phyloP scores from a whole-genome alignment of 129 eudicot genomes.

The Silybum marianum region DNA sequence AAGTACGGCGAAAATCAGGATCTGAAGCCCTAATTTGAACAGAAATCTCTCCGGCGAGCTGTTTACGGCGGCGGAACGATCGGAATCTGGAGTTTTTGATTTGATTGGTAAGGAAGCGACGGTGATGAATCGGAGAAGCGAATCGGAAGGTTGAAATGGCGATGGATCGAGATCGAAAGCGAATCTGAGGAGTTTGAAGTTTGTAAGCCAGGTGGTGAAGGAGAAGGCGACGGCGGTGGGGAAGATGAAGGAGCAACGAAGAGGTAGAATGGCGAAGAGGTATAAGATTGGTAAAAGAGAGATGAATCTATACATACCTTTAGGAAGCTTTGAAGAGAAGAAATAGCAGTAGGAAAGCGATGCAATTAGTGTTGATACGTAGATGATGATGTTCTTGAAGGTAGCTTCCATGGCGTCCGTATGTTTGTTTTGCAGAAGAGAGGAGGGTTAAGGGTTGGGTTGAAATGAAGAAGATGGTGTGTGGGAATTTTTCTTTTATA shows the following conservation, averaged over 20 bases:
- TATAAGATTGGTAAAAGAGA: conserved; percentile 49
- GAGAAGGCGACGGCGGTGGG: conserved; percentile 42
- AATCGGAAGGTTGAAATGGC: conserved; percentile 15
- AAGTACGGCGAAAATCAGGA: not conserved
- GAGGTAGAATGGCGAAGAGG: conserved; percentile 52
- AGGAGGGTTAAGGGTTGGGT: not conserved
- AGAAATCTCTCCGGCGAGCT: not conserved
- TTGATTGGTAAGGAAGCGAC: conserved; percentile 46
- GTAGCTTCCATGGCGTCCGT: conserved; percentile 23
- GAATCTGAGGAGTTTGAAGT: conserved; percentile 51
- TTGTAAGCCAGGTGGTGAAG: conserved; percentile 55
- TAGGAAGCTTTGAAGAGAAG: conserved; percentile 46
- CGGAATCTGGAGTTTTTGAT: not conserved
- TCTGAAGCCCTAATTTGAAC: conserved; percentile 7
- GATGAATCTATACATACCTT: conserved; percentile 44
- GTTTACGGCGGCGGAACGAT: not conserved
- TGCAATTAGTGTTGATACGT: conserved; percentile 2
- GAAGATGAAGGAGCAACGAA: conserved; percentile 33
- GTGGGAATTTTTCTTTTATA: not conserved
- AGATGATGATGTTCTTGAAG: conserved; percentile 14
- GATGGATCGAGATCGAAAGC: conserved; percentile 43
- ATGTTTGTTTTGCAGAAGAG: not conserved
- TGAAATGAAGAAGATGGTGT: conserved; percentile 7
- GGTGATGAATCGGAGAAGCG: conserved; percentile 48
- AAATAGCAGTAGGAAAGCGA: conserved; percentile 52